Conservation (phyloP, 257 asterid genomes). For the Phtheirospermum japonicum region DNA sequence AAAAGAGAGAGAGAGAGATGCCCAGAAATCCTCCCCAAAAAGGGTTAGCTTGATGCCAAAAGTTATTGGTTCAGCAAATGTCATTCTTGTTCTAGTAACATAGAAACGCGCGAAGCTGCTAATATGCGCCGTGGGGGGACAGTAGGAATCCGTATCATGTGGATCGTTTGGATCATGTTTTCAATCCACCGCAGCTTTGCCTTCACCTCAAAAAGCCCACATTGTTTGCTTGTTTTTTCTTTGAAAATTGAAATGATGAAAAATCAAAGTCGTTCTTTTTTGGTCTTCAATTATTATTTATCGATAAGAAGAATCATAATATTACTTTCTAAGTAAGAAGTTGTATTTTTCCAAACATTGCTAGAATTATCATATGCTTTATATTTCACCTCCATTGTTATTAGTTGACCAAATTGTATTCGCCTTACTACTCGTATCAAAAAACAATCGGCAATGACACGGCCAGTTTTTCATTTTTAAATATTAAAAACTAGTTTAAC, state of each 20-base stretch:
- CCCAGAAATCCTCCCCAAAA: conserved; percentile 20
- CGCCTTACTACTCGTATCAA: too few relatives aligned
- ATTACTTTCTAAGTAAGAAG: too few relatives aligned
- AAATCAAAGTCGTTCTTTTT: too few relatives aligned
- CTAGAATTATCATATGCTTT: too few relatives aligned
- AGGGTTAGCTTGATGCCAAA: conserved; percentile 29
- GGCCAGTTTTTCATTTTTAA: too few relatives aligned
- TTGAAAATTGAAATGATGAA: neutral
- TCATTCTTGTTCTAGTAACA: conserved; percentile 10
- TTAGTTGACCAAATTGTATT: too few relatives aligned
- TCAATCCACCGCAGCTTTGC: conserved; percentile 18
- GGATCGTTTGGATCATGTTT: conserved; percentile 29
- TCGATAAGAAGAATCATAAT: neutral
- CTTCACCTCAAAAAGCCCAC: neutral
- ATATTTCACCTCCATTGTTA: too few relatives aligned
- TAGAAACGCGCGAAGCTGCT: conserved; percentile 13
- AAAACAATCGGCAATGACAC: too few relatives aligned
- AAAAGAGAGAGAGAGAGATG: neutral
- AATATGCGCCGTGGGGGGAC: too few relatives aligned
- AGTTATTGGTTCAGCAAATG: conserved; percentile 4
- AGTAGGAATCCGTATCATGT: conserved; percentile 32
- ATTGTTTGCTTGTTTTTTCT: neutral
- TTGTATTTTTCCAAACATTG: too few relatives aligned
- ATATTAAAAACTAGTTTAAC: too few relatives aligned
- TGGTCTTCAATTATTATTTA: neutral